Conservation (phyloP, 139 green algal genomes). For the Medakamo hakoo region DNA sequence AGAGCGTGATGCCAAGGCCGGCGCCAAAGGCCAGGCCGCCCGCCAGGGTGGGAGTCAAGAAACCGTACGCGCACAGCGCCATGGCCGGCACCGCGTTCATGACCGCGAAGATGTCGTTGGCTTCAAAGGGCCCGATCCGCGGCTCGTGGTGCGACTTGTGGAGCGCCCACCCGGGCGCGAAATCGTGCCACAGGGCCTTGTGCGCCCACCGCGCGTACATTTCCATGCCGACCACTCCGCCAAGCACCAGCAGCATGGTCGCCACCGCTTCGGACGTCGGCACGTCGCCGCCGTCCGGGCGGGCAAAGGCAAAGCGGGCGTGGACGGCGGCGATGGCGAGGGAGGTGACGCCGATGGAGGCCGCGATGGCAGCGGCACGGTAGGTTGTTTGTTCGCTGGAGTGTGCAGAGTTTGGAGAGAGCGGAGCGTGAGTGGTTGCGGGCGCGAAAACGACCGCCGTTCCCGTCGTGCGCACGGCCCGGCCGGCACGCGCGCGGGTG, state of each 20-base stretch:
- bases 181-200: constrained; percentile 86
- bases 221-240: constrained; percentile 65
- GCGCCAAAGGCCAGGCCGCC: constrained; percentile 72
- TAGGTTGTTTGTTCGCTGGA: constrained; percentile 51
- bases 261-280: constrained; percentile 40
- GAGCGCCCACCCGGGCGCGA: constrained; percentile 51
- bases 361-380: constrained; percentile 46
- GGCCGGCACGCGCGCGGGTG: no score
- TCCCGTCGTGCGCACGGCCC: no score
- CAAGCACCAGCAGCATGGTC: constrained; percentile 53
- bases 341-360: constrained; percentile 29
- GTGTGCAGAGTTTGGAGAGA: no score
- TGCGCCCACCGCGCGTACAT: constrained; percentile 86
- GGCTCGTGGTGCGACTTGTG: constrained; percentile 89
- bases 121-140: constrained; percentile 79
- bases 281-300: constrained; percentile 31
- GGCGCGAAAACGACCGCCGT: no score
- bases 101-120: constrained; percentile 91
- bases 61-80: constrained; percentile 73
- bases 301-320: constrained; percentile 49
- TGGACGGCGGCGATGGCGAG: constrained; percentile 56
- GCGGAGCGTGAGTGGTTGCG: no score
- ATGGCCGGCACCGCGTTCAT: constrained; percentile 84
- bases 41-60: constrained; percentile 56
- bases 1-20: constrained; percentile 93